Conservation (phyloP, 2,329 filamentous ascomycete species). For the Neopestalotiopsis rosae region DNA sequence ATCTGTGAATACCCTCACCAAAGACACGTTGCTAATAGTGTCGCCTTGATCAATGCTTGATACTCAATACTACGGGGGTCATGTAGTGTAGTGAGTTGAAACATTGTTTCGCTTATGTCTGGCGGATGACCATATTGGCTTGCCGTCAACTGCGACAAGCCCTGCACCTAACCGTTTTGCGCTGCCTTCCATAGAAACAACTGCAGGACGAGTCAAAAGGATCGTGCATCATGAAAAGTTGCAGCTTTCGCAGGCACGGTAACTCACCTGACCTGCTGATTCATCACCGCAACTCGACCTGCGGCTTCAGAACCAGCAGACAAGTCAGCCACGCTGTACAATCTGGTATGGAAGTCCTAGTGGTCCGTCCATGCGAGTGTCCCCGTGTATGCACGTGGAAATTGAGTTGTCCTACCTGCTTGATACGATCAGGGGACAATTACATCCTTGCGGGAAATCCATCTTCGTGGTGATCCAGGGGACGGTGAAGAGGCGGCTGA, state of each 20-base stretch:
- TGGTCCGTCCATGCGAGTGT: not conserved
- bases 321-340: not conserved
- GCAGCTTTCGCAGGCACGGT: not conserved
- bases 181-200: not conserved
- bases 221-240: not conserved
- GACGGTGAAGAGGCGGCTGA: not conserved
- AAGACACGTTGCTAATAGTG: not conserved
- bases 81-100: not conserved
- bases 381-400: constrained; percentile 11
- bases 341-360: not conserved
- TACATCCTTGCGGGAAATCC: not conserved
- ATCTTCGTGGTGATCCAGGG: not conserved
- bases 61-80: not conserved
- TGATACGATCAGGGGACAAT: not conserved
- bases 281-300: not conserved
- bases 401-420: constrained; percentile 10
- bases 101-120: not conserved
- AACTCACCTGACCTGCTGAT: constrained; percentile 1
- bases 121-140: not conserved
- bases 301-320: not conserved
- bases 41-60: not conserved
- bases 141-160: not conserved
- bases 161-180: not conserved
- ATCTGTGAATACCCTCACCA: not conserved
- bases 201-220: constrained; percentile 2